Conservation (phyloP, 2,329 filamentous ascomycete genomes). For the Penicillium palitans region DNA sequence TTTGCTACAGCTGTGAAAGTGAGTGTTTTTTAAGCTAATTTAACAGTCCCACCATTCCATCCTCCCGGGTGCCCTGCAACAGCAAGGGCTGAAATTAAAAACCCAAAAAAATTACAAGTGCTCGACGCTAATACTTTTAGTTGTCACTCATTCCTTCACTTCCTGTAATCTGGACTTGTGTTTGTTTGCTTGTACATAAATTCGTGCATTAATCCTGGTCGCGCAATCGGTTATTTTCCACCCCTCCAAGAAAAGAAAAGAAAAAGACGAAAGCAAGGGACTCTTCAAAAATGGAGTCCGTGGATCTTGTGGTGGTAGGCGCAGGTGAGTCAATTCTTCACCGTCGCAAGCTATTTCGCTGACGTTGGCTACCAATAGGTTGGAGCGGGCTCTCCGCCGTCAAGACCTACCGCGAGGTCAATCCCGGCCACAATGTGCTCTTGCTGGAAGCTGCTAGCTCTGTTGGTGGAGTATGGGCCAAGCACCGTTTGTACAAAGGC, state of each 20-base stretch:
- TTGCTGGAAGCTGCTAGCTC: constrained; percentile 60
- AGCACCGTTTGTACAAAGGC: constrained; percentile 64
- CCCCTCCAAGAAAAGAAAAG: not conserved
- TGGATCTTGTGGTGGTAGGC: constrained; percentile 35
- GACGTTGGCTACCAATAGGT: constrained; percentile 45
- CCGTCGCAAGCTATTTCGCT: constrained; percentile 35
- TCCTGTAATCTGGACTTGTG: not conserved
- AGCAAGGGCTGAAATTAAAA: constrained; percentile 2
- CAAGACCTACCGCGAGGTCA: constrained; percentile 61
- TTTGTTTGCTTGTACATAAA: constrained; percentile 9
- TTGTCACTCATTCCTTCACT: not conserved
- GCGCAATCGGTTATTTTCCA: not conserved
- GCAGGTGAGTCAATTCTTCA: constrained; percentile 21
- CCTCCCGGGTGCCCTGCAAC: not conserved
- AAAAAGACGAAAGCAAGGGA: not conserved
- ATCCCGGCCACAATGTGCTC: constrained; percentile 58
- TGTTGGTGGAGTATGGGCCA: constrained; percentile 69
- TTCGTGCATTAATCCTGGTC: constrained; percentile 1
- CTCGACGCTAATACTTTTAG: not conserved
- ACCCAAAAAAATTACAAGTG: not conserved
- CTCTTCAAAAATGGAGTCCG: constrained; percentile 24
- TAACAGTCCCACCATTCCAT: constrained; percentile 1
- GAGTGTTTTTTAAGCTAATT: not conserved
- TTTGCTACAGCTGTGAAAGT: not conserved
- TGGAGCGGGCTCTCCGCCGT: constrained; percentile 61